Evolutionary conservation across 352 stramenopile species (phyloP).

Genomic region (Blastocystis sp.): DNA sequence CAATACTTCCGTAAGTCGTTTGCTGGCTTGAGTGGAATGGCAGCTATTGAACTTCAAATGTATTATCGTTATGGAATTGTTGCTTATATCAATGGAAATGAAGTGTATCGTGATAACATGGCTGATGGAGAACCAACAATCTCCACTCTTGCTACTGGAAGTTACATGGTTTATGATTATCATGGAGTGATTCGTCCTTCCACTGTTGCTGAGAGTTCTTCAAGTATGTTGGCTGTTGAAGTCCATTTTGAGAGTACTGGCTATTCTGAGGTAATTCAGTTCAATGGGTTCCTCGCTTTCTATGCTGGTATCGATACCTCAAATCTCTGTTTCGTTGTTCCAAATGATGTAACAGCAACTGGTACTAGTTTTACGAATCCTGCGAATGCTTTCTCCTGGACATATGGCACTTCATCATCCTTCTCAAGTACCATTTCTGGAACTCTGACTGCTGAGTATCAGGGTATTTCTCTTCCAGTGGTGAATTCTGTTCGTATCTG

Average conservation of each 20-base stretch:
- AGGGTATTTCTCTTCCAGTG: not conserved
- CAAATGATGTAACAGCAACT: not conserved
- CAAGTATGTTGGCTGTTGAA: too few relatives aligned
- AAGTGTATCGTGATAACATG: not conserved
- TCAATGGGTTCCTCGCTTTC: not conserved
- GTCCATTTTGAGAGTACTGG: not conserved
- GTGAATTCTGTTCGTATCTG: too few relatives aligned
- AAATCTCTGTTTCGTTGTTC: not conserved
- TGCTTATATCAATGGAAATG: not conserved
- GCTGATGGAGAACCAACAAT: not conserved
- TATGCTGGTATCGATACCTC: not conserved
- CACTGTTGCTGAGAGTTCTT: too few relatives aligned
- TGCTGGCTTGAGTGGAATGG: not conserved
- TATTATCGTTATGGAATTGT: not conserved
- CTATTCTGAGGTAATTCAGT: not conserved
- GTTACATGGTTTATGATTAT: not conserved
- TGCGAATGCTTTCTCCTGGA: not conserved
- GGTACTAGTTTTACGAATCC: not conserved
- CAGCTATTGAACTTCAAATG: not conserved
- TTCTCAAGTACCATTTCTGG: not conserved
- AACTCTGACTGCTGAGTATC: not conserved
- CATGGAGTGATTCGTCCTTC: too few relatives aligned
- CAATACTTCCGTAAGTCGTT: slow-evolving; percentile 43
- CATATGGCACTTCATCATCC: not conserved
- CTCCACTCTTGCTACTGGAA: not conserved